Percentiles rank a stretch among this genome's conserved stretches.
Evolutionary conservation across 169 alveolate genomes (phyloP).

Genomic region (Blepharisma undulans): DNA sequence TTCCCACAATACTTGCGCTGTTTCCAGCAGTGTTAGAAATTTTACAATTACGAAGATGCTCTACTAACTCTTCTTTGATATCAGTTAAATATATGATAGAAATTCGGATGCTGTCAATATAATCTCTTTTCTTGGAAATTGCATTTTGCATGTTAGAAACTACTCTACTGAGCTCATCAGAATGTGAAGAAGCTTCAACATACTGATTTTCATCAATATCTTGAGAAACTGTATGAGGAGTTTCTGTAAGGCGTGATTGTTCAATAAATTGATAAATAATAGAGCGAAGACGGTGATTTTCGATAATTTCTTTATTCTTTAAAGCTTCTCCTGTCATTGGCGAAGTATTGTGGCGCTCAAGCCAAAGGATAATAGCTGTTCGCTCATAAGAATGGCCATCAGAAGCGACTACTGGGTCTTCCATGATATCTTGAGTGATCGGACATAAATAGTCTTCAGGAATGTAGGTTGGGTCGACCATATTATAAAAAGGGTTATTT

Average conservation of each 20-base stretch:
- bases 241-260: no score
- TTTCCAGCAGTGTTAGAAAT: neutral
- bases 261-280: neutral
- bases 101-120: neutral
- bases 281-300: neutral
- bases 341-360: slow-evolving; percentile 8
- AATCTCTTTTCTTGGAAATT: neutral
- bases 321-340: slow-evolving; percentile 40
- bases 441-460: slow-evolving; percentile 50
- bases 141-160: no score
- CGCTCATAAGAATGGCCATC: slow-evolving; percentile 63
- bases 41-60: neutral
- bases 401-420: slow-evolving; percentile 61
- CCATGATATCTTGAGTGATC: slow-evolving; percentile 53
- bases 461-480: neutral
- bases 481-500: no score
- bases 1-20: neutral
- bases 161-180: neutral
- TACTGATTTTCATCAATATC: no score
- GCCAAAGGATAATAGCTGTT: slow-evolving; percentile 52
- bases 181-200: no score
- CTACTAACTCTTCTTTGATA: neutral
- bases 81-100: neutral
- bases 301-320: neutral
- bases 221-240: neutral